These are phyloP conservation scores for Venustampulla echinocandica DNA, from an alignment of 495 filamentous ascomycete genomes.

Conservation along the genomic window DNA sequence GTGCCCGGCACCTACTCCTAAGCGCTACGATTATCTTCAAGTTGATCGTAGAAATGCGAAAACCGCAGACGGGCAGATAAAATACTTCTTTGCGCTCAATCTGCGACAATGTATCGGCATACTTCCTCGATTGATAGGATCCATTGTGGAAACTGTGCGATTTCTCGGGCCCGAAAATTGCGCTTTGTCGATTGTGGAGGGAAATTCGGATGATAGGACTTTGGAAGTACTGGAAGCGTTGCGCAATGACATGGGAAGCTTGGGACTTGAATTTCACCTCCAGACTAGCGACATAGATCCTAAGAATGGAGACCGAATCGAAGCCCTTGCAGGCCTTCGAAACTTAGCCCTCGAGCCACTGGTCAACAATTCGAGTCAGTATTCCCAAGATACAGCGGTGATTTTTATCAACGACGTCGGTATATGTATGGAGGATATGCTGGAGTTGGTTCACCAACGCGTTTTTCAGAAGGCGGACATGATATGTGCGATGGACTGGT, in stretches of 20 bases:
- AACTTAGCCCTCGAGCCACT: conserved; percentile 38
- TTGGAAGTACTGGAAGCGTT: conserved; percentile 35
- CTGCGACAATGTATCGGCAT: conserved; percentile 32
- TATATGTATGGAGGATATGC: conserved; percentile 42
- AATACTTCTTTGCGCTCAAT: conserved; percentile 43
- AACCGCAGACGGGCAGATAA: conserved; percentile 12
- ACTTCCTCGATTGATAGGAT: conserved; percentile 39
- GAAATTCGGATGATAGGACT: conserved; percentile 42
- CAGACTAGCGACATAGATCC: conserved; percentile 31
- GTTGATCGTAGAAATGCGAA: conserved; percentile 1
- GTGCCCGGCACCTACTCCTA: conserved; percentile 10
- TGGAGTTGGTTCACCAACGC: conserved; percentile 42
- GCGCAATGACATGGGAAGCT: conserved; percentile 24
- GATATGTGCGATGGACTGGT: conserved; percentile 49
- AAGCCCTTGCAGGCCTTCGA: conserved; percentile 34
- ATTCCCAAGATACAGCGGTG: conserved; percentile 28
- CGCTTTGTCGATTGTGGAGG: conserved; percentile 41
- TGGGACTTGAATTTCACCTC: conserved; percentile 31
- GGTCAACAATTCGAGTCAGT: conserved; percentile 10
- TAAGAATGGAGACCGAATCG: conserved; percentile 28
- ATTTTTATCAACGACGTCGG: conserved; percentile 44
- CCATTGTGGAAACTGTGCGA: conserved; percentile 35
- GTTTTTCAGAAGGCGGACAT: conserved; percentile 37
- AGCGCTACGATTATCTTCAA: conserved; percentile 15
- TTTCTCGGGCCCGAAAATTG: conserved; percentile 40